phyloP scores from a whole-genome alignment of 2,329 filamentous ascomycete genomes.

The Aspergillus sp. region DNA sequence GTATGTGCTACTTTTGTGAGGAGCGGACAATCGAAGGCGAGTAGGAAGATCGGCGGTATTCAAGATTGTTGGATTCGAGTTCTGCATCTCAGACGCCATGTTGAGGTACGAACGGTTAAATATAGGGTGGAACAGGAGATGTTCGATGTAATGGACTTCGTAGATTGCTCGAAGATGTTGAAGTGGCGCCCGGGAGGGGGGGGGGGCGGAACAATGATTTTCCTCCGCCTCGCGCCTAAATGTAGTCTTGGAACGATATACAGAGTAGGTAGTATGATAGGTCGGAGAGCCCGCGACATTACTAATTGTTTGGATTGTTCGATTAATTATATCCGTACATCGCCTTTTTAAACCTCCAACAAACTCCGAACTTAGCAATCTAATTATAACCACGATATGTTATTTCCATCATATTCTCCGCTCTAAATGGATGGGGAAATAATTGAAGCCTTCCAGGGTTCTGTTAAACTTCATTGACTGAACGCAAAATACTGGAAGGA shows the following conservation, averaged over 20 bases:
- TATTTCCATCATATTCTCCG: too few relatives aligned
- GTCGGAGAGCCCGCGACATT: background rate
- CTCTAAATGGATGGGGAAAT: background rate
- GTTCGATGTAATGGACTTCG: background rate
- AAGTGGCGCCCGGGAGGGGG: background rate
- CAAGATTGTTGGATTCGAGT: constrained; percentile 87
- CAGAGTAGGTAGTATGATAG: background rate
- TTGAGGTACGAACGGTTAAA: background rate
- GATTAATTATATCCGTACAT: too few relatives aligned
- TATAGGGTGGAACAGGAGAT: too few relatives aligned
- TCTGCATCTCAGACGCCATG: constrained; percentile 38
- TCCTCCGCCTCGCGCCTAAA: background rate
- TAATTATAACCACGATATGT: too few relatives aligned
- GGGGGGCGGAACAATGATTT: background rate
- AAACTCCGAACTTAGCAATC: too few relatives aligned
- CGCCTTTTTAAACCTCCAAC: too few relatives aligned
- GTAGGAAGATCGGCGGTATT: constrained; percentile 86
- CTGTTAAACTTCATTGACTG: background rate
- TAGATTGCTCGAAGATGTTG: background rate
- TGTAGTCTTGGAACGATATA: background rate
- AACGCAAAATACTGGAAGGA: background rate
- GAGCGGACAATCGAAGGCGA: constrained; percentile 52
- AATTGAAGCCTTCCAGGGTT: background rate
- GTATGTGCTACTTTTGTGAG: constrained; percentile 42
- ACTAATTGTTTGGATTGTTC: too few relatives aligned